Evolutionary conservation across 169 alveolate species (phyloP), one percentile per base, ranked within the genome.

Genomic region (Cryptosporidium sp.): DNA sequence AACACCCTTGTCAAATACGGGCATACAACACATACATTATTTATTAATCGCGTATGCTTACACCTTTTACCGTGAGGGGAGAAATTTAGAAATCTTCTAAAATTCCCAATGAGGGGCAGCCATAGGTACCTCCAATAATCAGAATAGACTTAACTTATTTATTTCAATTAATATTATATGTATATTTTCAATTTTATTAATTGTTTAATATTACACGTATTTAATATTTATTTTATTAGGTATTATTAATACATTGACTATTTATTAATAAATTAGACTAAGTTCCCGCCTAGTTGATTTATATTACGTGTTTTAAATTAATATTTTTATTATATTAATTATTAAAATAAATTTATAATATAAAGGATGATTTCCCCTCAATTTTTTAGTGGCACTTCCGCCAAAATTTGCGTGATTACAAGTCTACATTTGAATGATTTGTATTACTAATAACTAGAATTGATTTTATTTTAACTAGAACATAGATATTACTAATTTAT

Each of bases 21-120:
- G 89, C 68, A 67, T 59, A 80, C 89, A 80, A 62, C 75, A 75
- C 86, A 80, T 80, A 80, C 80, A 65, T 73, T 73, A 65, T 80
- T 80, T 65, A 21, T 65, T 65, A 12, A 31, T 31, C 14, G 7
- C 71, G 71, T 29, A 33, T 65, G 26, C 51, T 59, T 18, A 31
- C 43, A 33, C 50, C 33, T 21, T 35, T 59, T 55, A 52, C 48
- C 31, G 65, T 52, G 41, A 61, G 65, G 86, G 86, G 86, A 48
- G 86, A 61, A 73, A 55, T 23, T 70, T 48, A 0, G 67, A 69
- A 70, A 70, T 48, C 68, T 50, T 50, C 26, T 10, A 50, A 50
- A 21, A 31, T 43, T 70, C 29, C 23, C 2, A 14, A 29, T 33
- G 70, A 50, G 86, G 71, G 86, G 71, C 39, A 35, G 29, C 18